Evolutionary conservation across 2,329 filamentous ascomycete species (phyloP).

Genomic region (Cladophialophora carrionii): DNA sequence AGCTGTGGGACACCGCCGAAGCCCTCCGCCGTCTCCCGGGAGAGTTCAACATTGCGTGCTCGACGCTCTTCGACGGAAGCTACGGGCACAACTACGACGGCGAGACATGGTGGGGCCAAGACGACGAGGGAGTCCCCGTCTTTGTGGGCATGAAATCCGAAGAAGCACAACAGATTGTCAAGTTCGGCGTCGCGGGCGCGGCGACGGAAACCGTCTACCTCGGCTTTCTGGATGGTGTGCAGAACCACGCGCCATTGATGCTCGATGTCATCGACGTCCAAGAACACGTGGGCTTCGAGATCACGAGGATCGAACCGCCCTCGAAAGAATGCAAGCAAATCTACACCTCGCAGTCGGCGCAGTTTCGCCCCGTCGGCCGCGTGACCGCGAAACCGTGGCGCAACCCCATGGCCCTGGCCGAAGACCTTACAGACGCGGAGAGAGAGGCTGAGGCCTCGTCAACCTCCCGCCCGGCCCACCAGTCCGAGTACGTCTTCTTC

Average conservation of each 20-base stretch:
- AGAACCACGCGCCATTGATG: conserved; percentile 37
- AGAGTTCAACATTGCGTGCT: conserved; percentile 76
- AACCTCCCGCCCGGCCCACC: conserved; percentile 38
- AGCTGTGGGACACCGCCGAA: conserved; percentile 65
- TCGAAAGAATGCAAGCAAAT: conserved; percentile 52
- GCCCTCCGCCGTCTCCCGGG: conserved; percentile 67
- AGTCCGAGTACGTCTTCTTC: conserved; percentile 59
- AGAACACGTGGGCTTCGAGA: conserved; percentile 63
- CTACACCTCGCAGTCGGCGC: conserved; percentile 49
- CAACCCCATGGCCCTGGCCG: conserved; percentile 47
- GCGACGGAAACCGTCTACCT: conserved; percentile 47
- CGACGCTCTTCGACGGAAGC: conserved; percentile 66
- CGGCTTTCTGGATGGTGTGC: conserved; percentile 46
- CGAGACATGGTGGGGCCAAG: conserved; percentile 47
- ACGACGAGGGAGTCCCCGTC: conserved; percentile 38
- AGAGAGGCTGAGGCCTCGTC: conserved; percentile 14
- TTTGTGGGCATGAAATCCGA: conserved; percentile 49
- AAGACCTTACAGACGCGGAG: conserved; percentile 47
- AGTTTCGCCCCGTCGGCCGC: conserved; percentile 58
- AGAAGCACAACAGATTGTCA: conserved; percentile 56
- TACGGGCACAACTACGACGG: conserved; percentile 50
- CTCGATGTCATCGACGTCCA: conserved; percentile 51
- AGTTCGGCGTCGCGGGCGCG: conserved; percentile 54
- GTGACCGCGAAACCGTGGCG: conserved; percentile 57
- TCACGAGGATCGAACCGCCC: conserved; percentile 58